Evolutionary conservation across 768 basidiomycete genomes (phyloP).

Genomic region (Tylopilus sp.): DNA sequence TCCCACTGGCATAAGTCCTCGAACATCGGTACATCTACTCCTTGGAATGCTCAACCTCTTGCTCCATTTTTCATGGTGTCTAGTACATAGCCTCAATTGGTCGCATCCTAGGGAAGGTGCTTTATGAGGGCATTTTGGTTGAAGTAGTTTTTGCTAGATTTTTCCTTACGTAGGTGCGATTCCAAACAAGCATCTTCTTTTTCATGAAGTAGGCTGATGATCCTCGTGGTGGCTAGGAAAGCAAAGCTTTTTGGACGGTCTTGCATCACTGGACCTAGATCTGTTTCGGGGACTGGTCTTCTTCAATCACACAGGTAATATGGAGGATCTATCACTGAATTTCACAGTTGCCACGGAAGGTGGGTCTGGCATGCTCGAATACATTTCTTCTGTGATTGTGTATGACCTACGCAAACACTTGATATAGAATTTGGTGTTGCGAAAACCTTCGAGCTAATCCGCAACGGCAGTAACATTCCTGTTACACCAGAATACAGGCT

Average conservation of each 20-base stretch:
- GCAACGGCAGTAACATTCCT: conserved; percentile 74
- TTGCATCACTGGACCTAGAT: conserved; percentile 87
- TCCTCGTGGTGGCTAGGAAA: conserved; percentile 79
- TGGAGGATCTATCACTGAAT: conserved; percentile 85
- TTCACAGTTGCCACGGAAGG: conserved; percentile 89
- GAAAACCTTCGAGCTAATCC: conserved; percentile 73
- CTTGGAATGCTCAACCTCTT: background rate
- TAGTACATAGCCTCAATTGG: conserved; percentile 89
- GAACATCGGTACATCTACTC: background rate
- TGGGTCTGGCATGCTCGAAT: conserved; percentile 35
- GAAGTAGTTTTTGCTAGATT: conserved; percentile 95
- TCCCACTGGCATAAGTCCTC: conserved; percentile 52
- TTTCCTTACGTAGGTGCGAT: conserved; percentile 81
- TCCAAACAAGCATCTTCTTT: background rate
- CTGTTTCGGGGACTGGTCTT: conserved; percentile 90
- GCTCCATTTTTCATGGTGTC: background rate
- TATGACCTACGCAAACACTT: background rate
- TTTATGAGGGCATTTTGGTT: conserved; percentile 94
- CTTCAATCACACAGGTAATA: conserved; percentile 81
- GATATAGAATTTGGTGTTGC: conserved; percentile 76
- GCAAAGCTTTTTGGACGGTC: conserved; percentile 90
- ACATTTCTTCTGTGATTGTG: no score
- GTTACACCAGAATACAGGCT: conserved; percentile 89
- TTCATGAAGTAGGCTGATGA: background rate
- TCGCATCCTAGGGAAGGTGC: conserved; percentile 89